Conservation (phyloP, 1,284 basidiomycete genomes). For the Heterobasidion irregulare region DNA sequence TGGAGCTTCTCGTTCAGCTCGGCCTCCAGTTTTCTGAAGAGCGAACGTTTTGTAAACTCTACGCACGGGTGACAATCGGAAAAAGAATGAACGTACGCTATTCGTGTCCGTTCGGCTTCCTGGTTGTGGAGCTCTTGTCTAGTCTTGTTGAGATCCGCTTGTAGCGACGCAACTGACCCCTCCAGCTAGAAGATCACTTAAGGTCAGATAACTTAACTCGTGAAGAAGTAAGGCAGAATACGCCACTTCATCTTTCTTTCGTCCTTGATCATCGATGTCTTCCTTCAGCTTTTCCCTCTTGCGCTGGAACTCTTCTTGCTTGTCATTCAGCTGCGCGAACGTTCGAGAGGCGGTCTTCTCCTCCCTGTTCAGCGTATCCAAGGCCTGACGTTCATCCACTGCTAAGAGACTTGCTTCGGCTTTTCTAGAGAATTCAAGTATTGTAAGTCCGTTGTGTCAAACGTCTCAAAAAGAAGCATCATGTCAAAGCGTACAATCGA, state of each 20-base stretch:
- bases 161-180: conserved; percentile 42
- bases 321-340: conserved; percentile 60
- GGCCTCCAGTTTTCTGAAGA: conserved; percentile 72
- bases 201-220: not conserved
- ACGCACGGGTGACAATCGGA: not conserved
- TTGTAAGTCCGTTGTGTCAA: no score
- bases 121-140: conserved; percentile 71
- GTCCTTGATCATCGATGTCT: conserved; percentile 48
- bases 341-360: conserved; percentile 68
- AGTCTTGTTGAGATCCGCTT: conserved; percentile 45
- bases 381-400: conserved; percentile 80
- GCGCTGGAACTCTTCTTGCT: conserved; percentile 57
- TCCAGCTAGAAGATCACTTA: conserved; percentile 39
- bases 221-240: not conserved
- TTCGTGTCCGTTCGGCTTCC: conserved; percentile 65
- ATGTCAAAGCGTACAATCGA: conserved; percentile 50
- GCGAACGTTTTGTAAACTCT: no score
- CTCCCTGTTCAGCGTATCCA: conserved; percentile 79
- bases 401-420: conserved; percentile 71
- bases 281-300: conserved; percentile 53
- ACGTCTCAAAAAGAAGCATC: not conserved
- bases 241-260: conserved; percentile 53
- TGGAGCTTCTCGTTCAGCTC: conserved; percentile 90
- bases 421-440: conserved; percentile 41
- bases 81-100: conserved; percentile 41